Evolutionary conservation across 2,329 filamentous ascomycete genomes (phyloP).

Genomic region (Ambrosiella beaveri): DNA sequence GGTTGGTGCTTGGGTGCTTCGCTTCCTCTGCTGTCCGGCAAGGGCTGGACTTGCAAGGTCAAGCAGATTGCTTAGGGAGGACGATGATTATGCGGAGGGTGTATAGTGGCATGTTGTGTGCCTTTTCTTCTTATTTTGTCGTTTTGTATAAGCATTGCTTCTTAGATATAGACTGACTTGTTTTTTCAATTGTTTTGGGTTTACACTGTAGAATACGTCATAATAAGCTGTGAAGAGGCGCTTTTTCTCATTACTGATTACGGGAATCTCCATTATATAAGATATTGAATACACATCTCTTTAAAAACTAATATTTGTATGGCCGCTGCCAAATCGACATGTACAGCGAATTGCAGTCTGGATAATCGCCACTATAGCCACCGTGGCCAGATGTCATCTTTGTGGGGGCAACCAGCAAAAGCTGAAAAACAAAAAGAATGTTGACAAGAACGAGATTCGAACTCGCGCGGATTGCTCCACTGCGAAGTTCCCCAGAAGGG

Average conservation of each 20-base stretch:
- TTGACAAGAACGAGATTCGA: constrained; percentile 19
- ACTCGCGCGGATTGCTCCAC: constrained; percentile 13
- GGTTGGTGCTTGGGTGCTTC: constrained; percentile 96
- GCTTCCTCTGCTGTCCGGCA: constrained; percentile 65
- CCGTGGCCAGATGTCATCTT: background rate
- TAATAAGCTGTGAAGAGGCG: background rate
- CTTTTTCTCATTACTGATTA: too few relatives aligned
- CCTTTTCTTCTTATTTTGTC: background rate
- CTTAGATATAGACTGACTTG: background rate
- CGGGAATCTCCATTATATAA: too few relatives aligned
- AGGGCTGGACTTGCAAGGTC: constrained; percentile 81
- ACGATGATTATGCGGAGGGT: background rate
- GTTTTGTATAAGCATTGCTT: background rate
- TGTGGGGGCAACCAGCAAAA: background rate
- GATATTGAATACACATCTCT: too few relatives aligned
- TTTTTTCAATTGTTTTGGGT: background rate
- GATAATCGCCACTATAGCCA: too few relatives aligned
- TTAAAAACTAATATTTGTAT: background rate
- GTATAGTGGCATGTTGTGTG: background rate
- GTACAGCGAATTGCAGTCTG: background rate
- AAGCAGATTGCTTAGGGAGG: constrained; percentile 42
- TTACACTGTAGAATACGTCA: constrained; percentile 1
- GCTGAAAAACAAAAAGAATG: constrained; percentile 14
- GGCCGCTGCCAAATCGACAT: background rate
- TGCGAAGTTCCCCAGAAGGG: constrained; percentile 4